A percentile compares a stretch with the other conserved stretches of the same genome.
phyloP scores from a whole-genome alignment of 1,284 basidiomycete genomes.

The Pholiota adiposa region DNA sequence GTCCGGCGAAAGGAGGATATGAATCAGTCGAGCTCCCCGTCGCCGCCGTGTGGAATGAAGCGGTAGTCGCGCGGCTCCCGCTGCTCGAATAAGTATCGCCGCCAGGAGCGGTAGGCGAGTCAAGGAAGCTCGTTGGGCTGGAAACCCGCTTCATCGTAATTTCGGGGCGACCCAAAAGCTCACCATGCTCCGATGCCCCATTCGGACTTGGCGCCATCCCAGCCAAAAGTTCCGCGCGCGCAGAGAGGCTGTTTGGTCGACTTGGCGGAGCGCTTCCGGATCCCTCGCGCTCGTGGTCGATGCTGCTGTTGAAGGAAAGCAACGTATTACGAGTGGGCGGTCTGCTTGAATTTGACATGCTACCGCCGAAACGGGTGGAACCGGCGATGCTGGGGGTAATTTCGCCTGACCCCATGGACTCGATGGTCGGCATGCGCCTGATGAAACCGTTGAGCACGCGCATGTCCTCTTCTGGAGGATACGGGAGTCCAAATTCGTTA shows the following conservation, averaged over 20 bases:
- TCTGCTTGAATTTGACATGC: slow-evolving; percentile 32
- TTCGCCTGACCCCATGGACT: slow-evolving; percentile 69
- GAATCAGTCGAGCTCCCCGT: slow-evolving; percentile 7
- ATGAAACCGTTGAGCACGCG: slow-evolving; percentile 64
- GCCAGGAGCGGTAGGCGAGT: slow-evolving; percentile 3
- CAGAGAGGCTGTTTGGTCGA: slow-evolving; percentile 33
- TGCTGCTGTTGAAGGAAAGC: slow-evolving; percentile 26
- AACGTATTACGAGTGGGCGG: slow-evolving; percentile 38
- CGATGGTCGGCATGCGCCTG: slow-evolving; percentile 79
- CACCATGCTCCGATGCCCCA: slow-evolving; percentile 22
- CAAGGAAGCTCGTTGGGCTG: slow-evolving; percentile 17
- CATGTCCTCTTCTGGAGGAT: slow-evolving; percentile 54
- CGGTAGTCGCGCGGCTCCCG: neutral
- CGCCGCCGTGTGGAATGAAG: slow-evolving; percentile 6
- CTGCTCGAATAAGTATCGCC: slow-evolving; percentile 12
- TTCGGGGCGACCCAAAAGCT: slow-evolving; percentile 14
- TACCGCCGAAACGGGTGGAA: slow-evolving; percentile 31
- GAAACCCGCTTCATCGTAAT: slow-evolving; percentile 12
- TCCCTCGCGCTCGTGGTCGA: slow-evolving; percentile 20
- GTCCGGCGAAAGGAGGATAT: neutral
- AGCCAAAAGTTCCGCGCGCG: slow-evolving; percentile 28
- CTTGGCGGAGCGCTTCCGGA: slow-evolving; percentile 34
- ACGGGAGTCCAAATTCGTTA: slow-evolving; percentile 50
- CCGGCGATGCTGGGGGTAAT: slow-evolving; percentile 34
- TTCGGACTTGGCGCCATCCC: slow-evolving; percentile 6